phyloP scores from a whole-genome alignment of 352 stramenopile species.

The Salisapilia sapeloensis region DNA sequence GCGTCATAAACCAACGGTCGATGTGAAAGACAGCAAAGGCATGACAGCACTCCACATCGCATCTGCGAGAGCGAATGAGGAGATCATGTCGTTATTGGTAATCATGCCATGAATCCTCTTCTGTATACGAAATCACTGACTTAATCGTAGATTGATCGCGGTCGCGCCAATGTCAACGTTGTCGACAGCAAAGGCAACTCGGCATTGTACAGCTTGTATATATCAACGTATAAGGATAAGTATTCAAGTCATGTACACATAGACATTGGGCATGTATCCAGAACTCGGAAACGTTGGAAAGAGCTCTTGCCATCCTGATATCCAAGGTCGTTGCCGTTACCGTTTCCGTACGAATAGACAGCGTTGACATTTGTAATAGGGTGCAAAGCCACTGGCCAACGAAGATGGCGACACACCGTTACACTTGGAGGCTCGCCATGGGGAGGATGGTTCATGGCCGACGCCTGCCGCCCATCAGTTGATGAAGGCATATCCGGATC shows the following conservation, averaged over 20 bases:
- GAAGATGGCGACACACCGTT: slow-evolving; percentile 33
- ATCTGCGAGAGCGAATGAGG: slow-evolving; percentile 38
- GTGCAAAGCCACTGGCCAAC: slow-evolving; percentile 44
- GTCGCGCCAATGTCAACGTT: slow-evolving; percentile 34
- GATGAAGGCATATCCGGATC: slow-evolving; percentile 28
- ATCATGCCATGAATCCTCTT: neutral
- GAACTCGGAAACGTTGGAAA: slow-evolving; percentile 19
- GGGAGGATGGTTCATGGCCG: slow-evolving; percentile 36
- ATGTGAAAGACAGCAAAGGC: slow-evolving; percentile 42
- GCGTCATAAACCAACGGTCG: slow-evolving; percentile 35
- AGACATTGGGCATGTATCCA: slow-evolving; percentile 64
- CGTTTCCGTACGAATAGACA: neutral
- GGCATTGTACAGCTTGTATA: slow-evolving; percentile 19
- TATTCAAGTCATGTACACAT: neutral
- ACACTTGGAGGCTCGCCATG: slow-evolving; percentile 65
- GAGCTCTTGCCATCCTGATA: slow-evolving; percentile 33
- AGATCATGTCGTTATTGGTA: slow-evolving; percentile 36
- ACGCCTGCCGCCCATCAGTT: slow-evolving; percentile 22
- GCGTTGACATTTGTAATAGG: slow-evolving; percentile 8
- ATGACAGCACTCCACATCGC: slow-evolving; percentile 63
- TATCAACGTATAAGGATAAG: neutral
- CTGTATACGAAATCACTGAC: neutral
- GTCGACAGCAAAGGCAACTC: slow-evolving; percentile 53
- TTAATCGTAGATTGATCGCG: slow-evolving; percentile 19
- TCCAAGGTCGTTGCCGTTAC: slow-evolving; percentile 16